Conservation (phyloP, 179 eudicot species). For the Corrigiola litoralis region DNA sequence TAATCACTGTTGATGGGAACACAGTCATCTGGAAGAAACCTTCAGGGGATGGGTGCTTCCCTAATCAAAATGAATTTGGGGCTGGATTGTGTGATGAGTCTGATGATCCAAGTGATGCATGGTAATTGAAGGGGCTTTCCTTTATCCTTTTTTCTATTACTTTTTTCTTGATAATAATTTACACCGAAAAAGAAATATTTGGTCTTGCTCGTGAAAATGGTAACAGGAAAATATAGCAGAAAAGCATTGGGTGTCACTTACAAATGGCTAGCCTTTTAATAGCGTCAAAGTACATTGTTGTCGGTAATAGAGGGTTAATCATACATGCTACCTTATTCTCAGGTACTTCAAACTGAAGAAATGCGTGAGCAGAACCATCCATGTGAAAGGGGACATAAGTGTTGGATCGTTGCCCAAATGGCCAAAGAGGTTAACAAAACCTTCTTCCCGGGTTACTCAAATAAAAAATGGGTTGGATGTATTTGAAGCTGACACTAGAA, state of each 20-base stretch:
- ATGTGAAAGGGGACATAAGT: constrained; percentile 51
- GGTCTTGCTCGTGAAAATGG: not conserved
- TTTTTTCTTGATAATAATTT: not conserved
- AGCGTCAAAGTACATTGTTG: not conserved
- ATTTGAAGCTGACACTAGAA: constrained; percentile 71
- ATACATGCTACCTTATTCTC: constrained; percentile 10
- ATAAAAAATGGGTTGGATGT: constrained; percentile 63
- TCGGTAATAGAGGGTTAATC: not conserved
- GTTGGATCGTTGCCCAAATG: constrained; percentile 76
- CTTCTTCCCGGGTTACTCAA: constrained; percentile 60
- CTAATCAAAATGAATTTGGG: constrained; percentile 81
- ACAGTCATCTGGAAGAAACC: constrained; percentile 94
- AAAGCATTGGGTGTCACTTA: not conserved
- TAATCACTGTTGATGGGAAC: constrained; percentile 82
- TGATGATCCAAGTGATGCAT: constrained; percentile 77
- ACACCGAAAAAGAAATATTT: not conserved
- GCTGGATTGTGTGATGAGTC: constrained; percentile 59
- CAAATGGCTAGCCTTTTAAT: not conserved
- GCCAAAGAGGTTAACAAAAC: constrained; percentile 72
- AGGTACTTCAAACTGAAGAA: constrained; percentile 81
- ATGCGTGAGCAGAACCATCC: constrained; percentile 70
- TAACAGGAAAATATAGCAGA: not conserved
- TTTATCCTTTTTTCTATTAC: too few relatives aligned
- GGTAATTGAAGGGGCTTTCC: constrained; percentile 37
- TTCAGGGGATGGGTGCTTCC: constrained; percentile 64